These are phyloP conservation scores for Clonostachys chloroleuca DNA, from an alignment of 2,329 filamentous ascomycete genomes.

Conservation along the genomic window DNA sequence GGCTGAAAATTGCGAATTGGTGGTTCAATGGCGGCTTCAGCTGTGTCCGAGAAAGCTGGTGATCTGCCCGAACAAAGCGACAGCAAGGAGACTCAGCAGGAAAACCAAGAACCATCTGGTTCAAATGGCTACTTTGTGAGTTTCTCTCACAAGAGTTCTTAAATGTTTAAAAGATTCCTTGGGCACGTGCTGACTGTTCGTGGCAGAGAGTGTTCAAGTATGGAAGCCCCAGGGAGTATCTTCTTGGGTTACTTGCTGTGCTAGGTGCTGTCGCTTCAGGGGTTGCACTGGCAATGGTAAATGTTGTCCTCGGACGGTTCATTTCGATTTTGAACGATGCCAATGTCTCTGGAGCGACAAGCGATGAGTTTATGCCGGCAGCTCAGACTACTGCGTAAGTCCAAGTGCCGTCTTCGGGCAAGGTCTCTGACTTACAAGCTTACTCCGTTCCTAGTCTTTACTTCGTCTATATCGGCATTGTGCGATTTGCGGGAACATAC, in stretches of 20 bases:
- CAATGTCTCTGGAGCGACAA: not conserved
- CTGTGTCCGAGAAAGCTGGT: not conserved
- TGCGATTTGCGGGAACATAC: conserved; percentile 36
- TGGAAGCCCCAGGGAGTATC: not conserved
- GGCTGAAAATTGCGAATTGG: not conserved
- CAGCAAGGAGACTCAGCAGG: not conserved
- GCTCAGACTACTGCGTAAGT: not conserved
- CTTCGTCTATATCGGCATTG: conserved; percentile 47
- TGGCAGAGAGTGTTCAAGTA: not conserved
- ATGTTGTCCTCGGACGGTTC: conserved; percentile 9
- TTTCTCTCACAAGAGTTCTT: not conserved
- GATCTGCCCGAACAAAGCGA: not conserved
- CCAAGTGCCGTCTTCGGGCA: not conserved
- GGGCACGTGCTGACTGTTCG: not conserved
- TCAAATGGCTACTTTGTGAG: conserved; percentile 4
- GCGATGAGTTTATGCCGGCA: not conserved
- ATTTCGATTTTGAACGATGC: conserved; percentile 1
- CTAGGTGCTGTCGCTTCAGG: conserved; percentile 4
- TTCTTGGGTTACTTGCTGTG: not conserved
- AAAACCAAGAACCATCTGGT: conserved; percentile 4
- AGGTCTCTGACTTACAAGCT: not conserved
- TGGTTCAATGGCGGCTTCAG: not conserved
- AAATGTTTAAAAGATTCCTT: not conserved
- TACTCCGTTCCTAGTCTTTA: conserved; percentile 20
- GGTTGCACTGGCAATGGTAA: conserved; percentile 6